Evolutionary conservation across 2,329 filamentous ascomycete genomes (phyloP), one percentile per base, ranked within the genome.

Genomic region (Monosporascus sp.): DNA sequence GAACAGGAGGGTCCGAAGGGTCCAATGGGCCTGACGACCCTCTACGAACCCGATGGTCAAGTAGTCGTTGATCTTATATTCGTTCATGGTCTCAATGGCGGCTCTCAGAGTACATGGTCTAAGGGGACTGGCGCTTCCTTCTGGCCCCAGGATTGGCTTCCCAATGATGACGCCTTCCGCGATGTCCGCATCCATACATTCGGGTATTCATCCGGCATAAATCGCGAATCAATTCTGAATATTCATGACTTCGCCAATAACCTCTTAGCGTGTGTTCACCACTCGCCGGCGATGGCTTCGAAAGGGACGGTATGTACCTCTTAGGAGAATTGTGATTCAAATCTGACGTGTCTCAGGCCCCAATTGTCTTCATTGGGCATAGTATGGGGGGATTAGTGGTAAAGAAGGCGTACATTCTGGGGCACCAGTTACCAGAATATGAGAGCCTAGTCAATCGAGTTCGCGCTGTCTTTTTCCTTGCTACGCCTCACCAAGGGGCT

Each of bases 341-440:
- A 14, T 35, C 31, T 35, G 31, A 35, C 31, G 31, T 2, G 31
- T 35, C 31, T 35, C 31, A 65, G 62, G 22, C 57, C 0, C 56
- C 31, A 1, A 39, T 71, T 4, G 60, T 73, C 9, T 63, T 73
- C 14, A 58, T 72, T 18, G 69, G 59, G 3, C 71, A 74, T 47
- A 70, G 67, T 49, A 71, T 74, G 68, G 71, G 71, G 5, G 70
- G 70, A 0, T 57, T 72, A 1, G 65, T 72, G 1, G 60, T 66
- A 24, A 73, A 73, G 50, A 65, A 65, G 52, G 70, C 70, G 0
- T 70, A 63, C 43, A 63, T 72, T 9, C 52, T 71, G 1, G 65
- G 59, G 2, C 54, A 54, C 5, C 60, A 65, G 9, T 47, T 56
- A 1, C n/a, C 37, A 0, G 55, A 57, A 2, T 71, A 63, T 48